phyloP scores from a whole-genome alignment of 352 stramenopile species.

The Phytophthora uliginosa region DNA sequence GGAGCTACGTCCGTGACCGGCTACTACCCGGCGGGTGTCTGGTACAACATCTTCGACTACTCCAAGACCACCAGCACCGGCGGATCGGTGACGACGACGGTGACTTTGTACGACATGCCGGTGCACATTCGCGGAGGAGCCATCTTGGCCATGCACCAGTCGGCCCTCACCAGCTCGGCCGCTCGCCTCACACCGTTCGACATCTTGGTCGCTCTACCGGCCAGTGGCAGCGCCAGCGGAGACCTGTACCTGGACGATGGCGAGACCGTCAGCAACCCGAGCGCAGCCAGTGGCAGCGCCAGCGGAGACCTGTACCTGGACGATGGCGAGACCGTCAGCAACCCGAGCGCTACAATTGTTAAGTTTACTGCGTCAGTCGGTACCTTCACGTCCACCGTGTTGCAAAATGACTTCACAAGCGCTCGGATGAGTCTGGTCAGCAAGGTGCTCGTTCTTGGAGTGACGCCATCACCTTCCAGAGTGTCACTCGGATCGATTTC shows the following conservation, averaged over 20 bases:
- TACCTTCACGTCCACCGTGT: background rate
- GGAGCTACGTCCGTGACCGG: slow-evolving; percentile 52
- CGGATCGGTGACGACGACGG: slow-evolving; percentile 33
- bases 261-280: slow-evolving; percentile 46
- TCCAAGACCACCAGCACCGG: slow-evolving; percentile 41
- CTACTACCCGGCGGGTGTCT: too few relatives aligned
- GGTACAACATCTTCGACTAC: slow-evolving; percentile 74
- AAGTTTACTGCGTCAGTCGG: background rate
- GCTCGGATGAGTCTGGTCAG: background rate
- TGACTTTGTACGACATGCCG: slow-evolving; percentile 55
- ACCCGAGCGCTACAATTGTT: background rate
- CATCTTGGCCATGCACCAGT: slow-evolving; percentile 13
- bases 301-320: slow-evolving; percentile 6
- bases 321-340: background rate
- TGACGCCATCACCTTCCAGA: slow-evolving; percentile 23
- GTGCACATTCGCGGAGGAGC: background rate
- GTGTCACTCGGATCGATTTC: slow-evolving; percentile 39
- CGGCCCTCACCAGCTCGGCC: slow-evolving; percentile 52
- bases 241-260: slow-evolving; percentile 71
- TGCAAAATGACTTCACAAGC: slow-evolving; percentile 1
- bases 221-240: slow-evolving; percentile 31
- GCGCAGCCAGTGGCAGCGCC: too few relatives aligned
- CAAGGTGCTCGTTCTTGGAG: slow-evolving; percentile 6
- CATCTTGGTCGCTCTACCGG: slow-evolving; percentile 13
- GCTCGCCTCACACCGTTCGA: slow-evolving; percentile 6